A percentile compares a stretch with the other conserved stretches of the same genome.
Evolutionary conservation across 495 filamentous ascomycete genomes (phyloP).

Genomic region (Aspergillus bridgeri): DNA sequence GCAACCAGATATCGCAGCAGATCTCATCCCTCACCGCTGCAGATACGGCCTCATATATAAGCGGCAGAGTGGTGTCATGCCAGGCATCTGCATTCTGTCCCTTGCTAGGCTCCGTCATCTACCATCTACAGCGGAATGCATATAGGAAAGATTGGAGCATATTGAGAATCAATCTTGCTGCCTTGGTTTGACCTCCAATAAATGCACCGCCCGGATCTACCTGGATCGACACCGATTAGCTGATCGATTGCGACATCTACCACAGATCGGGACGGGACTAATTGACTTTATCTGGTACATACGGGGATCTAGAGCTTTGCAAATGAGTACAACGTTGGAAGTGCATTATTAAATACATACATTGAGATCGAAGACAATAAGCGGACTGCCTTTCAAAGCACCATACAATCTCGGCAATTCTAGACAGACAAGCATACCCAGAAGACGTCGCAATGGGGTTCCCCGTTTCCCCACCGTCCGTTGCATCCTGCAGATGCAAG

Average conservation of each 20-base stretch:
- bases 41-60: not conserved
- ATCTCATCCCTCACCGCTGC: not conserved
- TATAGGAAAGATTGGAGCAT: not conserved
- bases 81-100: not conserved
- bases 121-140: not conserved
- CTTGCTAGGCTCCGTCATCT: not conserved
- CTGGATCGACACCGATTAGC: not conserved
- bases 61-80: not conserved
- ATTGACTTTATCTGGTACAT: not conserved
- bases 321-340: not conserved
- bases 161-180: not conserved
- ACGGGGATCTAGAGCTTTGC: too few species aligned
- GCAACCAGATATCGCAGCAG: not conserved
- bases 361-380: not conserved
- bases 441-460: too few species aligned
- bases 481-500: not conserved
- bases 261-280: not conserved
- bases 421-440: too few species aligned
- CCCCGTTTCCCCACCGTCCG: too few species aligned
- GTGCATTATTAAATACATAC: not conserved
- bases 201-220: not conserved
- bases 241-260: not conserved
- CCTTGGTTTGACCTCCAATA: not conserved
- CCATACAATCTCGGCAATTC: too few species aligned
- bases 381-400: not conserved